Conservation (phyloP, 2,329 filamentous ascomycete genomes). For the Aspergillus sp. region DNA sequence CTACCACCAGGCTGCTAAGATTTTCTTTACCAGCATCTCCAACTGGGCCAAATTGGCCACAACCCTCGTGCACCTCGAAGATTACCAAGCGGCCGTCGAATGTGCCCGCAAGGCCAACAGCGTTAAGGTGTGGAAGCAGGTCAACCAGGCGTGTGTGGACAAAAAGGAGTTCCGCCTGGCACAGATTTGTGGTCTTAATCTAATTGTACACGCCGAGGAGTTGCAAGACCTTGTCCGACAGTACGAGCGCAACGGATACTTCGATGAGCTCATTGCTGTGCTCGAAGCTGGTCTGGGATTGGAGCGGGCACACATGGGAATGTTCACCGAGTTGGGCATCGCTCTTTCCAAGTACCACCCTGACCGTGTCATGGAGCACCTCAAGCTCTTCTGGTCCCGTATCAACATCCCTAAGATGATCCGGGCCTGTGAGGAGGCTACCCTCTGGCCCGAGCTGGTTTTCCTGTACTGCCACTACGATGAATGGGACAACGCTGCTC, state of each 20-base stretch:
- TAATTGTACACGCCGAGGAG: constrained; percentile 97
- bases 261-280: constrained; percentile 92
- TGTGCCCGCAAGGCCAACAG: constrained; percentile 98
- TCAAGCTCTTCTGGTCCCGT: constrained; percentile 96
- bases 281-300: constrained; percentile 93
- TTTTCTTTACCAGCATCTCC: constrained; percentile 96
- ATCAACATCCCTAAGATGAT: constrained; percentile 99
- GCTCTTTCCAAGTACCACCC: constrained; percentile 93
- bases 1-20: constrained; percentile 93
- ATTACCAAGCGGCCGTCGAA: constrained; percentile 97
- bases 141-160: constrained; percentile 90
- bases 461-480: constrained; percentile 99
- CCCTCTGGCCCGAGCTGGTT: constrained; percentile 95
- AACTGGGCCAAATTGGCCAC: constrained; percentile 99
- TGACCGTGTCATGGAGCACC: constrained; percentile 94
- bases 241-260: constrained; percentile 96
- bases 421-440: constrained; percentile 85
- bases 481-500: constrained; percentile 93
- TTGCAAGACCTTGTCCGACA: constrained; percentile 89
- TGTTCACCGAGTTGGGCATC: constrained; percentile 93
- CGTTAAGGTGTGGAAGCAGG: constrained; percentile 99
- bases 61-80: constrained; percentile 91
- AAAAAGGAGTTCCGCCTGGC: constrained; percentile 99
- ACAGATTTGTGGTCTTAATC: constrained; percentile 96
- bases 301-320: constrained; percentile 90